phyloP scores from a whole-genome alignment of 257 asterid species.

The Knoxia roxburghii region DNA sequence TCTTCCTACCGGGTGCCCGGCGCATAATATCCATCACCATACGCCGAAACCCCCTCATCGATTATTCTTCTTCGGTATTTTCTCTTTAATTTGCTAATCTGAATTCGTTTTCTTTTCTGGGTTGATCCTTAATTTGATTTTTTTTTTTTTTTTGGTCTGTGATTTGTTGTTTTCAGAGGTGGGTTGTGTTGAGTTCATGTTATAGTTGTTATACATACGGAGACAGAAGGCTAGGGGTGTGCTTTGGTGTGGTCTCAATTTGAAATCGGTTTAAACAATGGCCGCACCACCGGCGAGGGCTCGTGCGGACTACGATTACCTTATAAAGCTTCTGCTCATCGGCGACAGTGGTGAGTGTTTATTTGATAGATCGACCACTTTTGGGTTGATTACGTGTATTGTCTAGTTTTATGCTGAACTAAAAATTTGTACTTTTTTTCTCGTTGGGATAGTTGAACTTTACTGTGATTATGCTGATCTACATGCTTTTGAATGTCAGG shows the following conservation, averaged over 20 bases:
- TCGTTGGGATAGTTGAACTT: neutral
- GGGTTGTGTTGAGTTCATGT: neutral
- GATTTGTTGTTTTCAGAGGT: neutral
- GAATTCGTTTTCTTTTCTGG: neutral
- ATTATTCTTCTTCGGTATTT: constrained; percentile 1
- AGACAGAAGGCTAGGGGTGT: neutral
- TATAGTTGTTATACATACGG: neutral
- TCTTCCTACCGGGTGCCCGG: constrained; percentile 4
- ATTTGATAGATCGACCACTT: constrained; percentile 1
- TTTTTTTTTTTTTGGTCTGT: neutral
- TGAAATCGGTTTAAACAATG: constrained; percentile 17
- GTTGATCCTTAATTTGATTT: neutral
- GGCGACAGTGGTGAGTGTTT: constrained; percentile 36
- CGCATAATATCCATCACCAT: neutral
- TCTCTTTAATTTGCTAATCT: constrained; percentile 7
- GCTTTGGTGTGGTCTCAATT: neutral
- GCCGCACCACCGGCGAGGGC: constrained; percentile 42
- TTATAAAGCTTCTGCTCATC: constrained; percentile 35
- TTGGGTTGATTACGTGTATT: constrained; percentile 1
- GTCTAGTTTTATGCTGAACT: neutral
- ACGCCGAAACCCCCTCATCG: neutral
- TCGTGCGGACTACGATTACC: constrained; percentile 40
- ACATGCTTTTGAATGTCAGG: neutral
- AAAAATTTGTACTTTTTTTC: neutral
- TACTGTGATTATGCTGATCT: neutral